Evolutionary conservation across 192 early-diverging fungal genomes (phyloP).

Genomic region (Coemansia sp.): DNA sequence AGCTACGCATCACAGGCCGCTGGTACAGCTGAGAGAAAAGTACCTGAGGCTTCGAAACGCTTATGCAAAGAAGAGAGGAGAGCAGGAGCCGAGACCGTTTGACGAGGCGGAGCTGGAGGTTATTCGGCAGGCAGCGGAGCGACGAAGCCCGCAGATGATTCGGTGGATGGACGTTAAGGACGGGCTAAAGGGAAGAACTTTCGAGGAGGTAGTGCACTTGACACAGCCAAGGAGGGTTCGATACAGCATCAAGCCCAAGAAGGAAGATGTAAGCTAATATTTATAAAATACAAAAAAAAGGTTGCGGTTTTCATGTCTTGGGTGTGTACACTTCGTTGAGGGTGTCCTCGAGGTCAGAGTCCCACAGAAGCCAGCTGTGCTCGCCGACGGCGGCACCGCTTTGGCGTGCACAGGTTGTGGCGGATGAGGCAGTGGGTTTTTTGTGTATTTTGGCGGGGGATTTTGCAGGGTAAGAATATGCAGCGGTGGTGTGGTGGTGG

Average conservation of each 20-base stretch:
- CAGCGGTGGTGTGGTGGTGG: not conserved
- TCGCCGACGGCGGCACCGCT: constrained; percentile 10
- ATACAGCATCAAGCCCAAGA: constrained; percentile 1
- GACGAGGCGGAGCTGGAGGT: not conserved
- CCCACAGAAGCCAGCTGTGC: constrained; percentile 42
- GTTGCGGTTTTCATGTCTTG: not conserved
- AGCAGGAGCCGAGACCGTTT: not conserved
- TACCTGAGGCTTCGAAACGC: not conserved
- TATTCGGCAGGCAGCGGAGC: constrained; percentile 5
- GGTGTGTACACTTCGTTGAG: constrained; percentile 24
- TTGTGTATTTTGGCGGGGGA: not conserved
- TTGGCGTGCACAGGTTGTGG: constrained; percentile 1
- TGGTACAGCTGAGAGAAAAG: not conserved
- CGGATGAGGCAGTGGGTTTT: not conserved
- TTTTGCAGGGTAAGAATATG: not conserved
- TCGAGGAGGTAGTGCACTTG: constrained; percentile 4
- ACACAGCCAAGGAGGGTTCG: not conserved
- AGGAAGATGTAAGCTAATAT: not conserved
- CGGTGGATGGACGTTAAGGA: constrained; percentile 19
- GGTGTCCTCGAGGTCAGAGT: constrained; percentile 46
- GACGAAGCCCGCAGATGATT: not conserved
- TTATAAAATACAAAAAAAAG: not conserved
- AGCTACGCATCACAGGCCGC: not conserved
- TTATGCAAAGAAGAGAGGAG: not conserved
- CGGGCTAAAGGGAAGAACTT: not conserved